Evolutionary conservation across 768 basidiomycete species (phyloP).

Genomic region (Suillus occidentalis): DNA sequence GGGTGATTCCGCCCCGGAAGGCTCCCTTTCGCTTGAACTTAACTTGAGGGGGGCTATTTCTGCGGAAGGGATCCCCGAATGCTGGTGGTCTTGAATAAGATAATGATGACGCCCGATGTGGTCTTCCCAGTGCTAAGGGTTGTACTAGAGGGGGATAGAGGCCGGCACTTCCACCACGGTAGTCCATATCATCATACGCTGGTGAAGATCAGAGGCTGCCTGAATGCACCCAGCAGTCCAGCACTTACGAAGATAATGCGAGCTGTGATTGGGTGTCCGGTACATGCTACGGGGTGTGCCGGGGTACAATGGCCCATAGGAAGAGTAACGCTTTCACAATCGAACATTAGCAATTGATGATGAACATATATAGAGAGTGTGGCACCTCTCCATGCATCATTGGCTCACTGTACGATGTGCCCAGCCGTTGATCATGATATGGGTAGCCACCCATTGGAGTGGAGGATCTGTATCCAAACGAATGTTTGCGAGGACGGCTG

Average conservation of each 20-base stretch:
- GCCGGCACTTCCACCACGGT: slow-evolving; percentile 23
- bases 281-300: slow-evolving; percentile 35
- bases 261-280: slow-evolving; percentile 33
- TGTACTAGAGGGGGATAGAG: slow-evolving; percentile 25
- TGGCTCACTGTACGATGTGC: slow-evolving; percentile 40
- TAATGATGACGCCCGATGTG: slow-evolving; percentile 41
- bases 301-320: slow-evolving; percentile 47
- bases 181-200: slow-evolving; percentile 59
- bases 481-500: slow-evolving; percentile 30
- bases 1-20: slow-evolving; percentile 61
- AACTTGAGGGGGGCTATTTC: slow-evolving; percentile 50
- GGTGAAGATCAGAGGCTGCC: slow-evolving; percentile 7
- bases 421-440: neutral
- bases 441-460: slow-evolving; percentile 16
- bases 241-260: slow-evolving; percentile 42
- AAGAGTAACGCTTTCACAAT: slow-evolving; percentile 35
- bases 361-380: neutral
- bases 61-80: slow-evolving; percentile 45
- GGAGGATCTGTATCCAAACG: slow-evolving; percentile 33
- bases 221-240: slow-evolving; percentile 1
- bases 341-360: slow-evolving; percentile 5
- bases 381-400: slow-evolving; percentile 39
- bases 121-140: slow-evolving; percentile 22
- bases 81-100: slow-evolving; percentile 39
- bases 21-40: slow-evolving; percentile 77